phyloP scores from a whole-genome alignment of 805 yeast species.

The Candida railenensis region DNA sequence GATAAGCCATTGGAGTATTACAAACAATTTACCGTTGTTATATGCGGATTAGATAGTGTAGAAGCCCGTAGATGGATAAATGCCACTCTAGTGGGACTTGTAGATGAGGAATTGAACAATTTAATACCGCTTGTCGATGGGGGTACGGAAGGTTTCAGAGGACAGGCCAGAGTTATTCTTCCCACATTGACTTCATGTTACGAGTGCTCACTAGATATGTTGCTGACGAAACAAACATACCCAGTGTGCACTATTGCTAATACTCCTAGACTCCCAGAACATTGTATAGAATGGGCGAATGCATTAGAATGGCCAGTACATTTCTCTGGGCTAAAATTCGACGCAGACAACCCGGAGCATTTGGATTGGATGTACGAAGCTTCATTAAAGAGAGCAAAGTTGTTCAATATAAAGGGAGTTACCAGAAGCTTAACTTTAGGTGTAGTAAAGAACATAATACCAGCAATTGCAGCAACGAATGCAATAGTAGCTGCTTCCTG shows the following conservation, averaged over 20 bases:
- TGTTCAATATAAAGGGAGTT: conserved; percentile 73
- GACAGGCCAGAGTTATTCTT: conserved; percentile 82
- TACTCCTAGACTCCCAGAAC: conserved; percentile 92
- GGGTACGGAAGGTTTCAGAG: conserved; percentile 93
- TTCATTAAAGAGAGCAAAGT: conserved; percentile 58
- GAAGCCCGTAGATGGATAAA: conserved; percentile 93
- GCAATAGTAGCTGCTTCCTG: conserved; percentile 89
- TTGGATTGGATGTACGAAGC: conserved; percentile 59
- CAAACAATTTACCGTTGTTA: conserved; percentile 63
- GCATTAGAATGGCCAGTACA: conserved; percentile 68
- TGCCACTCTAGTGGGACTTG: conserved; percentile 59
- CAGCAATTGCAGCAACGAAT: conserved; percentile 92
- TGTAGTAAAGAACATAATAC: conserved; percentile 87
- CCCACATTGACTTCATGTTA: conserved; percentile 89
- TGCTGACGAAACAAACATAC: conserved; percentile 62
- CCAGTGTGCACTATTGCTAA: conserved; percentile 95
- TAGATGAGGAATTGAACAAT: conserved; percentile 42
- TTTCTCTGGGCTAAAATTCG: conserved; percentile 49
- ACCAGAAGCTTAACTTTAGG: conserved; percentile 75
- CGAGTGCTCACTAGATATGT: conserved; percentile 82
- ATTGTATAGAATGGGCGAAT: conserved; percentile 89
- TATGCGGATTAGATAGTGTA: conserved; percentile 87
- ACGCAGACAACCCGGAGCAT: conserved; percentile 67
- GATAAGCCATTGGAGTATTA: conserved; percentile 63
- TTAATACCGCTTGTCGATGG: conserved; percentile 73